Evolutionary conservation across 2,329 filamentous ascomycete species (phyloP).

Genomic region (Xylaria sp.): DNA sequence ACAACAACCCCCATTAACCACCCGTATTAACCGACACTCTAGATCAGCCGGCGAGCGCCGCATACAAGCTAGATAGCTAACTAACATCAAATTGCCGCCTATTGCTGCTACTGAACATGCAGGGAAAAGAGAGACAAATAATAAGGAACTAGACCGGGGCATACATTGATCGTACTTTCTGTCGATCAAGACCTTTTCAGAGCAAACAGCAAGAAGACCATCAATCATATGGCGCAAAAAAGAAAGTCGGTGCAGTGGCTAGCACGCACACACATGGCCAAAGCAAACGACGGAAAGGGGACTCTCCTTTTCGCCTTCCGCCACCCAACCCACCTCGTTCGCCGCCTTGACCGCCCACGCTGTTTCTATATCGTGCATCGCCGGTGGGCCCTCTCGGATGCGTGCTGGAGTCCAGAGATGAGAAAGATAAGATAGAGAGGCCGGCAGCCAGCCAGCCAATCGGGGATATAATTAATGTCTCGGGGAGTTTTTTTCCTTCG

Average conservation of each 20-base stretch:
- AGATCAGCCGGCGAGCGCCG: no score
- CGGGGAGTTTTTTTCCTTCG: neutral
- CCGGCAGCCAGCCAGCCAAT: no score
- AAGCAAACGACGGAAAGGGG: neutral
- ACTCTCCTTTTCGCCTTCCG: neutral
- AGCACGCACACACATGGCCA: neutral
- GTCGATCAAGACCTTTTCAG: no score
- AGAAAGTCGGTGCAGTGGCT: neutral
- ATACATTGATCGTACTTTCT: no score
- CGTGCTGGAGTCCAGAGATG: no score
- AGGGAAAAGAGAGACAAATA: neutral
- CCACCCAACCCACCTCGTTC: neutral
- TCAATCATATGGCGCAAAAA: neutral
- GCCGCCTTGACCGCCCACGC: neutral
- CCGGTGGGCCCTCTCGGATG: no score
- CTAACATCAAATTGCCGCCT: slow-evolving; percentile 6
- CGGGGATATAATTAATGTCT: neutral
- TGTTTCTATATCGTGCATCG: neutral
- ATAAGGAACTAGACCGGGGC: neutral
- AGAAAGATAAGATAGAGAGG: no score
- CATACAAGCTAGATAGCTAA: neutral
- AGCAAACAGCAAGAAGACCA: neutral
- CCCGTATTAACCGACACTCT: neutral
- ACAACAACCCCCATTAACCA: neutral
- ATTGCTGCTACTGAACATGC: neutral